These are phyloP conservation scores for Fusarium burgessii DNA, from an alignment of 2,329 filamentous ascomycete species.

Conservation along the genomic window DNA sequence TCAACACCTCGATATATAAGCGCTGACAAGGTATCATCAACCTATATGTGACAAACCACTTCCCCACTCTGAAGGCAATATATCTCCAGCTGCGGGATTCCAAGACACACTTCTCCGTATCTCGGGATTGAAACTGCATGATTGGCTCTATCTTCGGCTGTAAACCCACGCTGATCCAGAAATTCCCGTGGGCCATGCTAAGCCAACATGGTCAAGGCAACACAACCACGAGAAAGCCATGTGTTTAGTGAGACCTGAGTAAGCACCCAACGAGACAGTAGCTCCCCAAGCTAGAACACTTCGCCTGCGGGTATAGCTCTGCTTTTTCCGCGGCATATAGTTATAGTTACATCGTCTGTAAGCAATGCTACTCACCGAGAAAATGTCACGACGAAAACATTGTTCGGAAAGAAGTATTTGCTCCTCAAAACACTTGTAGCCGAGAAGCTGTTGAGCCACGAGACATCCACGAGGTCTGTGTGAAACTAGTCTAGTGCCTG, in stretches of 20 bases:
- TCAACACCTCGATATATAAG: not conserved
- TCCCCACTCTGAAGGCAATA: not conserved
- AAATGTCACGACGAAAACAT: not conserved
- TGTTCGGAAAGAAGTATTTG: not conserved
- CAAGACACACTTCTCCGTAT: too few species aligned
- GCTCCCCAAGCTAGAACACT: not conserved
- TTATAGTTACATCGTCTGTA: not conserved
- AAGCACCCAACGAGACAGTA: not conserved
- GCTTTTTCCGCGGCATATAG: not conserved
- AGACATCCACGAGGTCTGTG: not conserved
- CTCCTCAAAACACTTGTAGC: not conserved
- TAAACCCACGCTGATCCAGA: not conserved
- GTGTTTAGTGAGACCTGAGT: constrained; percentile 9
- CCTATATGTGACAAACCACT: not conserved
- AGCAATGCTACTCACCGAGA: not conserved
- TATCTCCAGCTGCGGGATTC: not conserved
- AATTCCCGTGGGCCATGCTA: not conserved
- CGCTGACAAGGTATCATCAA: not conserved
- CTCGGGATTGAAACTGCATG: not conserved
- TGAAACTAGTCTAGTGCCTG: not conserved
- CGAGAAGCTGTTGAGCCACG: not conserved
- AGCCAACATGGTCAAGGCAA: not conserved
- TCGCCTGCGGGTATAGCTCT: not conserved
- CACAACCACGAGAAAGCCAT: constrained; percentile 12
- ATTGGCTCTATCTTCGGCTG: not conserved